phyloP scores from a whole-genome alignment of 495 filamentous ascomycete species.

The Penicillium psychrofluorescens region DNA sequence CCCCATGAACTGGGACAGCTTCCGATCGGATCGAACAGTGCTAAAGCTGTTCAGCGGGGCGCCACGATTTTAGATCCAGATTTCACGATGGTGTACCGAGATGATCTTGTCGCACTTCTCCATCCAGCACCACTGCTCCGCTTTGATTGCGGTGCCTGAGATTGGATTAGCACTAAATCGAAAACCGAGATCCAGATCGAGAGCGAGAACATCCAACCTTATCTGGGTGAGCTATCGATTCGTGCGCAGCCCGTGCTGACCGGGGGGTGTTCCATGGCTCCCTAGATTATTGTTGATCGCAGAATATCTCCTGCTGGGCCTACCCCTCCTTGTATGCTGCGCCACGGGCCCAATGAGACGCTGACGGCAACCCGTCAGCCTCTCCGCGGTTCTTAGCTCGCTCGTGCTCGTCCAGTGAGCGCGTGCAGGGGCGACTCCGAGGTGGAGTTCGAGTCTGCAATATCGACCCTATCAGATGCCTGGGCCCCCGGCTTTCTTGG shows the following conservation, averaged over 20 bases:
- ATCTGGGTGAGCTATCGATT: neutral
- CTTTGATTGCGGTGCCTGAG: no score
- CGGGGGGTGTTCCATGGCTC: neutral
- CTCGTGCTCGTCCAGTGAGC: constrained; percentile 4
- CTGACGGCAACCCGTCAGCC: constrained; percentile 2
- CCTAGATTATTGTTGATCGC: neutral
- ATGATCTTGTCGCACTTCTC: no score
- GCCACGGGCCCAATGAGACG: constrained; percentile 12
- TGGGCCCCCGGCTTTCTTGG: neutral
- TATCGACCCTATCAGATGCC: constrained; percentile 12
- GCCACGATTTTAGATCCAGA: no score
- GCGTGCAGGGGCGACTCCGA: constrained; percentile 3
- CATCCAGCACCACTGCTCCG: no score
- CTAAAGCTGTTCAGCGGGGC: no score
- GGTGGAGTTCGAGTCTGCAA: constrained; percentile 4
- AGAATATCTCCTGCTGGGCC: neutral
- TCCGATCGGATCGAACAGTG: no score
- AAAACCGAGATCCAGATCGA: neutral
- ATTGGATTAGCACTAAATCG: no score
- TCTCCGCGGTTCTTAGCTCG: constrained; percentile 3
- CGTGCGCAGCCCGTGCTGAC: constrained; percentile 6
- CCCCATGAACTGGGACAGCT: no score
- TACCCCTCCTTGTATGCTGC: constrained; percentile 4
- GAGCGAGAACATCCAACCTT: neutral
- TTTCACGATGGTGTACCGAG: no score